Evolutionary conservation across 352 stramenopile genomes (phyloP), one percentile per base, ranked within the genome.

Genomic region (Pythium inflatum): DNA sequence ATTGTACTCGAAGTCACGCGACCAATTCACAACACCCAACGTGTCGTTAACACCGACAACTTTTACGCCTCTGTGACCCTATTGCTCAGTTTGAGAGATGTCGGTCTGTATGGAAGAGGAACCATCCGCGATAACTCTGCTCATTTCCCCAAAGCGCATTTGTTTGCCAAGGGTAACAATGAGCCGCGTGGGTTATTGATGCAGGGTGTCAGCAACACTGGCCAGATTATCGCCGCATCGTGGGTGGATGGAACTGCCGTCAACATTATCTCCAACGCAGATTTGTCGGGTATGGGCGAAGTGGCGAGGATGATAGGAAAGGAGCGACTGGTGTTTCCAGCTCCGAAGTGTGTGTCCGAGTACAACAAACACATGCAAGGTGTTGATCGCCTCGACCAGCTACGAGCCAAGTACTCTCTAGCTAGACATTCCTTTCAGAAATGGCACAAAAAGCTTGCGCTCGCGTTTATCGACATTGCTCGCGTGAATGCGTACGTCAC

Each of bases 281-380:
- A 76, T n/a, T n/a, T n/a, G n/a, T n/a, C n/a, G n/a, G n/a, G n/a
- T n/a, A n/a, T n/a, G n/a, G n/a, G n/a, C n/a, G n/a, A n/a, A n/a
- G n/a, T n/a, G n/a, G n/a, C n/a, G n/a, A n/a, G n/a, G n/a, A n/a
- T 73, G 16, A 61, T 75, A 18, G 50, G 66, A 0, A 67, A 58
- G n/a, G 11, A 58, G 27, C 55, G 49, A 8, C 14, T 66, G 1
- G 12, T 38, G 2, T 80, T 75, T 48, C 31, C 48, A 62, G 55
- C 63, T 4, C 75, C 75, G 13, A 57, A 22, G 30, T 75, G 65
- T 38, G 45, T 82, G 3, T 36, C 16, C 0, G 45, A 73, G 14
- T 82, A 78, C 51, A 82, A 82, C 55, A 46, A 68, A 18, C 61
- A 75, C 36, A 75, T 81, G 68, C 75, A 81, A 45, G 75, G 66